Percentiles rank a stretch among this genome's conserved stretches.
phyloP scores from a whole-genome alignment of 202 grass and related monocot species.

The Zoysia matrella region DNA sequence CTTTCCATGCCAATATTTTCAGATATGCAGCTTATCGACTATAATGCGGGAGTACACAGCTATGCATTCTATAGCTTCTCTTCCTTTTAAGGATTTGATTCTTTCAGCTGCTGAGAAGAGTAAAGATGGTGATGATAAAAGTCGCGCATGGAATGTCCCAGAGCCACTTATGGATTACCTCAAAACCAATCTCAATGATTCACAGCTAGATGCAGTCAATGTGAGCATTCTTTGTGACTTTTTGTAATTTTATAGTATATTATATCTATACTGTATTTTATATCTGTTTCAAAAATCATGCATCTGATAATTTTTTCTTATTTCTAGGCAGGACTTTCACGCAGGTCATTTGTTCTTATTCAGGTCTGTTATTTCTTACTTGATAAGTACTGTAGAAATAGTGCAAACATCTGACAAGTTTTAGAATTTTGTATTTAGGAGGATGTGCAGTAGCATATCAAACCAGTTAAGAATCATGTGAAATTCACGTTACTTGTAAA shows the following conservation, averaged over 20 bases:
- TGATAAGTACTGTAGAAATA: not conserved
- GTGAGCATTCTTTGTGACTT: conserved; percentile 58
- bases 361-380: conserved; percentile 59
- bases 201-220: conserved; percentile 91
- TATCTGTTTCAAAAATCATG: conserved; percentile 23
- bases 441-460: conserved; percentile 4
- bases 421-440: conserved; percentile 21
- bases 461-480: conserved; percentile 5
- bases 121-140: conserved; percentile 57
- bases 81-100: conserved; percentile 95
- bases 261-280: conserved; percentile 14
- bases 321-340: conserved; percentile 91
- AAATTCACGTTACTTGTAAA: not conserved
- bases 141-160: conserved; percentile 83
- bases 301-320: conserved; percentile 39
- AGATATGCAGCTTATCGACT: conserved; percentile 97
- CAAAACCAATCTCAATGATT: conserved; percentile 83
- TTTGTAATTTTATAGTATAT: conserved; percentile 12
- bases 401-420: conserved; percentile 20
- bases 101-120: conserved; percentile 75
- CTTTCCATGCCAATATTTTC: conserved; percentile 46
- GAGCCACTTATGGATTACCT: conserved; percentile 92
- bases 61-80: conserved; percentile 77
- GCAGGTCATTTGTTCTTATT: conserved; percentile 96
- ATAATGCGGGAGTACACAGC: conserved; percentile 86